A percentile compares a stretch with the other conserved stretches of the same genome.
Conservation (phyloP, 257 asterid species). For the Buddleja alternifolia region DNA sequence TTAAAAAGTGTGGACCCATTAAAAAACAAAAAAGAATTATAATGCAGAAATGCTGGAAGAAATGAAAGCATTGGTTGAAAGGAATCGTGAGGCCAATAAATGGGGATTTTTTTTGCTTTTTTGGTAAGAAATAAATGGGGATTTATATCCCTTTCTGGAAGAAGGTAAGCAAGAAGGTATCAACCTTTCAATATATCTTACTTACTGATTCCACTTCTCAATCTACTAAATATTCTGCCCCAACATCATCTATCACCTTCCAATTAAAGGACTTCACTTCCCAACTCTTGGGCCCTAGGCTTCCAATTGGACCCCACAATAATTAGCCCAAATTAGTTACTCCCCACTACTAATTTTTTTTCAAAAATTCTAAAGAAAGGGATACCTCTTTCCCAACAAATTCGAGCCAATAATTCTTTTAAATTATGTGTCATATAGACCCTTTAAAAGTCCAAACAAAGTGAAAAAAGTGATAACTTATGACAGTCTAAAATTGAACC, state of each 20-base stretch:
- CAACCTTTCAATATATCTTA: slow-evolving; percentile 33
- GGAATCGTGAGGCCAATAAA: slow-evolving; percentile 21
- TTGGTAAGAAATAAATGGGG: neutral
- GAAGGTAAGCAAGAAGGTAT: slow-evolving; percentile 41
- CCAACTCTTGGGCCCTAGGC: slow-evolving; percentile 4
- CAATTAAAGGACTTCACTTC: slow-evolving; percentile 19
- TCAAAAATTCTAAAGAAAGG: no score
- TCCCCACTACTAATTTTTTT: no score
- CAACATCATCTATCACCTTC: slow-evolving; percentile 37
- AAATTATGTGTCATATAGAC: no score
- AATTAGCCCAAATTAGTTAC: no score
- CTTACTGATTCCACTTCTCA: slow-evolving; percentile 27
- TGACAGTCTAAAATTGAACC: no score
- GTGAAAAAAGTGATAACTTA: no score
- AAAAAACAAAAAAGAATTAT: neutral
- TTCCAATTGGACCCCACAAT: no score
- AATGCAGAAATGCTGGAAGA: slow-evolving; percentile 19
- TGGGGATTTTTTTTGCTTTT: no score
- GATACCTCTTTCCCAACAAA: no score
- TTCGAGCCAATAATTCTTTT: no score
- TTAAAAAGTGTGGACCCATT: slow-evolving; percentile 22
- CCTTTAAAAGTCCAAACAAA: no score
- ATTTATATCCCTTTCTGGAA: slow-evolving; percentile 35
- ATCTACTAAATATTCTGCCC: neutral
- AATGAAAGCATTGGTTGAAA: neutral